Base-by-base conservation (phyloP, 2,329 filamentous ascomycete genomes). In the Epichloe gansuensis region DNA sequence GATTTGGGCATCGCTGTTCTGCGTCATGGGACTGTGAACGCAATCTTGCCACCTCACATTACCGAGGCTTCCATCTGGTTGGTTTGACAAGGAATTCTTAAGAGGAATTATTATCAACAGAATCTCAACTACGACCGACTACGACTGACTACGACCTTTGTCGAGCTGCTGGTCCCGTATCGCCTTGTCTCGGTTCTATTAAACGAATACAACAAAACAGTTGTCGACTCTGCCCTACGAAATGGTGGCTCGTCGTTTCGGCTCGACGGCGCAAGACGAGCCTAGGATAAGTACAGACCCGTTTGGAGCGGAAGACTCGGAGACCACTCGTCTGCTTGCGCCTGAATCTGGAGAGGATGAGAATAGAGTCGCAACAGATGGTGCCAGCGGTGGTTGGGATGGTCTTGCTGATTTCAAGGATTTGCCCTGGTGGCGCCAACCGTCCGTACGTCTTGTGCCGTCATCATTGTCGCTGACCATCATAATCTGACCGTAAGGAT, bases 341-440 rank as follows among this genome's bases (percentile, higher is more conserved):
- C 41, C 48, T 21, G 25, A 17, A n/a, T 41, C 28, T 5, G 42
- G 23, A 25, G 51, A 23, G 3, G 13, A 28, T 25, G 42, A 13
- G 11, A 41, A 25, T 17, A 34, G n/a, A 52, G 49, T 51, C 11
- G 54, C 48, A 25, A 51, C 55, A 38, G 54, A 57, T 39, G 57
- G 52, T 13, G 58, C 55, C 31, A 61, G 55, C 31, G 52, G 51
- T 44, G 54, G 56, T 54, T 82, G 78, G 77, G 68, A 69, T 49
- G 76, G 73, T 7, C 61, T 69, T 25, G 71, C 71, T 12, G 83
- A 87, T 59, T 87, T 85, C 57, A 72, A 73, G 35, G 73, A 73
- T 7, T 58, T 84, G 50, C 76, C 82, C 4, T 83, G 80, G 80
- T 82, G 81, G 73, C 76, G 71, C 56, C 72, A 65, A 58, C 84